phyloP scores from a whole-genome alignment of 768 basidiomycete species.

The Amanita polypyramis region DNA sequence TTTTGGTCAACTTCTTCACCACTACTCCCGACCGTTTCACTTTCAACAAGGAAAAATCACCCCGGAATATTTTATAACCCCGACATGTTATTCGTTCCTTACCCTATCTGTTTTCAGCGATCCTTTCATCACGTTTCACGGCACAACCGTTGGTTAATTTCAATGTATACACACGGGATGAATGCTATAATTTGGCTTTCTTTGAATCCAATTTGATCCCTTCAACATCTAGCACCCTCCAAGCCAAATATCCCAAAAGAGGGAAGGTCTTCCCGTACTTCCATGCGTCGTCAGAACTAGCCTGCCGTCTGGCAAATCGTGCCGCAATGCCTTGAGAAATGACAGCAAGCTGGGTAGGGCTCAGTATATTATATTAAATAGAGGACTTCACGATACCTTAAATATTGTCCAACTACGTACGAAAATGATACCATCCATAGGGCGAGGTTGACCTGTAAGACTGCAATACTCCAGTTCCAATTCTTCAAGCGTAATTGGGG shows the following conservation, averaged over 20 bases:
- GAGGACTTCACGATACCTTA: slow-evolving; percentile 37
- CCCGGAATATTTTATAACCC: neutral
- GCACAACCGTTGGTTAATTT: neutral
- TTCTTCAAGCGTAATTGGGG: slow-evolving; percentile 57
- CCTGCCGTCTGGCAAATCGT: slow-evolving; percentile 74
- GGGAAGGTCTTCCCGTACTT: slow-evolving; percentile 39
- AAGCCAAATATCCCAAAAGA: slow-evolving; percentile 54
- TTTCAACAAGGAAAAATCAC: slow-evolving; percentile 5
- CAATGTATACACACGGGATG: neutral
- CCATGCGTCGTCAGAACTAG: slow-evolving; percentile 73
- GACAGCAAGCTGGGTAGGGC: slow-evolving; percentile 46
- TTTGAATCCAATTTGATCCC: slow-evolving; percentile 23
- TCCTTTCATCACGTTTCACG: neutral
- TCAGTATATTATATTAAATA: neutral
- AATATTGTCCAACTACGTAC: slow-evolving; percentile 83
- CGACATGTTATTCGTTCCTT: neutral
- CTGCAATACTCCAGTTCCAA: slow-evolving; percentile 78
- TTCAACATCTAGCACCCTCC: slow-evolving; percentile 43
- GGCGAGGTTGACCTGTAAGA: slow-evolving; percentile 55
- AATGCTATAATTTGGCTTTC: slow-evolving; percentile 22
- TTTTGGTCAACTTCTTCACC: slow-evolving; percentile 56
- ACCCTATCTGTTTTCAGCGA: neutral
- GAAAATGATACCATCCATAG: slow-evolving; percentile 70
- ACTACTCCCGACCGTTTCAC: slow-evolving; percentile 34
- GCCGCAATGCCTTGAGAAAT: slow-evolving; percentile 90